Conservation (phyloP, 805 yeast genomes). For the Maudiozyma barnettii region DNA sequence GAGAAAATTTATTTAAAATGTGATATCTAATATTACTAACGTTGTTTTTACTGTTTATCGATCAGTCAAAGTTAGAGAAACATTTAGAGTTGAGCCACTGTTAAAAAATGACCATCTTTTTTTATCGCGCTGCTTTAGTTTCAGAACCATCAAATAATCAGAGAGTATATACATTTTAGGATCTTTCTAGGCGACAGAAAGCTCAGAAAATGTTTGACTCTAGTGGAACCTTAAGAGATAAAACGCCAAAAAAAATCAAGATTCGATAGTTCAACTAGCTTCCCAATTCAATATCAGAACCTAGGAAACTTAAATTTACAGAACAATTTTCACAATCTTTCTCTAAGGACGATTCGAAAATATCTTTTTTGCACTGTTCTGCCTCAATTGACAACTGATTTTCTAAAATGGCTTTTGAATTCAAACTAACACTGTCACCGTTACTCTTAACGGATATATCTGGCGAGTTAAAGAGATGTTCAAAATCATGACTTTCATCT, state of each 20-base stretch:
- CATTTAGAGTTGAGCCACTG: too few relatives aligned
- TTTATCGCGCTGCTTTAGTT: too few relatives aligned
- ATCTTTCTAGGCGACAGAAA: too few relatives aligned
- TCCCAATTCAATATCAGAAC: slow-evolving; percentile 9
- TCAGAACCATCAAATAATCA: too few relatives aligned
- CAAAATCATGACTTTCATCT: background rate
- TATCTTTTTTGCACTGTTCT: background rate
- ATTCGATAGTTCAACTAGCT: background rate
- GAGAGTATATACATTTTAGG: too few relatives aligned
- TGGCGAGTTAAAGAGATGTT: background rate
- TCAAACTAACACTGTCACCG: too few relatives aligned
- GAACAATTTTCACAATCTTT: background rate
- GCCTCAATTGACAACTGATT: background rate
- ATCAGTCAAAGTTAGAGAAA: too few relatives aligned
- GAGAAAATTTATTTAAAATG: background rate
- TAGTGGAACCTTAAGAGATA: too few relatives aligned
- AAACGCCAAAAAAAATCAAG: background rate
- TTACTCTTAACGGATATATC: too few relatives aligned
- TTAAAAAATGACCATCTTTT: too few relatives aligned
- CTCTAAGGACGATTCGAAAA: background rate
- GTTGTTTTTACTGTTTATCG: too few relatives aligned
- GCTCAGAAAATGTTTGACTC: too few relatives aligned
- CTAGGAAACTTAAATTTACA: slow-evolving; percentile 12
- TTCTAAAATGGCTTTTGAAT: background rate
- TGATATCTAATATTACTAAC: background rate